Evolutionary conservation across 1,284 basidiomycete genomes (phyloP).

Genomic region (Cryptococcus amylolentus): DNA sequence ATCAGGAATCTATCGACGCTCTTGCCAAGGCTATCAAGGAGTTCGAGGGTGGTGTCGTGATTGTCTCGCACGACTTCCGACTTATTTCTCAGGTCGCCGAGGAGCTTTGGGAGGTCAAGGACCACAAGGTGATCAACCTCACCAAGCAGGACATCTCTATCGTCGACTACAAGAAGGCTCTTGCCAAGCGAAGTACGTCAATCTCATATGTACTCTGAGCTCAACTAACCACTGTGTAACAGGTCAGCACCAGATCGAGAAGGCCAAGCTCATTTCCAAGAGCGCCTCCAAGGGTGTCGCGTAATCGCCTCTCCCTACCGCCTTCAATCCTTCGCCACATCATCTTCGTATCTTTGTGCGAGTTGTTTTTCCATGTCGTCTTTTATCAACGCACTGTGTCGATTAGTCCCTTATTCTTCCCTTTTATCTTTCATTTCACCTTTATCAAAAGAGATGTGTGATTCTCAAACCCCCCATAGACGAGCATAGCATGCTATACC

Average conservation of each 20-base stretch:
- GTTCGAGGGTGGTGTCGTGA: conserved; percentile 95
- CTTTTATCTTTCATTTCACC: too few species aligned
- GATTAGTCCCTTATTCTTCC: too few species aligned
- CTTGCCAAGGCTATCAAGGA: conserved; percentile 92
- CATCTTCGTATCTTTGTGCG: too few species aligned
- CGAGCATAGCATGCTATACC: too few species aligned
- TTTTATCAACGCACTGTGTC: too few species aligned
- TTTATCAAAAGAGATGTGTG: too few species aligned
- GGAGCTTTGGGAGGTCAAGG: conserved; percentile 97
- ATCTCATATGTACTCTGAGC: neutral
- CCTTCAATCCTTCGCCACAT: neutral
- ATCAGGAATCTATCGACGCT: conserved; percentile 84
- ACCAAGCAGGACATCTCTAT: conserved; percentile 84
- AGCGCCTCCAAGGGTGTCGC: conserved; percentile 51
- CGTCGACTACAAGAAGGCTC: conserved; percentile 76
- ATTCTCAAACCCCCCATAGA: too few species aligned
- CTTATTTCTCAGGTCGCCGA: conserved; percentile 93
- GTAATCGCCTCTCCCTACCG: conserved; percentile 22
- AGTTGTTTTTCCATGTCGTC: too few species aligned
- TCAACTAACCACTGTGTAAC: neutral
- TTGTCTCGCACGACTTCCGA: conserved; percentile 96
- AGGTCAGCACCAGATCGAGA: conserved; percentile 66
- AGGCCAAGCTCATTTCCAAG: conserved; percentile 87
- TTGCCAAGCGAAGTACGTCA: conserved; percentile 47
- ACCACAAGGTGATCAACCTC: conserved; percentile 89